Conservation (phyloP, 1,284 basidiomycete species). For the Amylostereum areolatum region DNA sequence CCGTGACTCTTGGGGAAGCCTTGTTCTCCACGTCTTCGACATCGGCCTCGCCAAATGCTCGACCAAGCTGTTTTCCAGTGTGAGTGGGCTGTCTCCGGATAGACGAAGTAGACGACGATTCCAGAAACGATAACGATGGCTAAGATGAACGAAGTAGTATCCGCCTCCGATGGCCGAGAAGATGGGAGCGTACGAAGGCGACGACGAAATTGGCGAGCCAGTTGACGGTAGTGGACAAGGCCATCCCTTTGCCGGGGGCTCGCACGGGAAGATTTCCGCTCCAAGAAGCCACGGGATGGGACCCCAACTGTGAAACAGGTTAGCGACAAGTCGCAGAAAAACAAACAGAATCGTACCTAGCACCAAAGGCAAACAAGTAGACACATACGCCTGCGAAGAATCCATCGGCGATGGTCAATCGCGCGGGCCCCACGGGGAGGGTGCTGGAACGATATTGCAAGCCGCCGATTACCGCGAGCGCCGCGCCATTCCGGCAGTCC, state of each 20-base stretch:
- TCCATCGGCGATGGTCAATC: constrained; percentile 36
- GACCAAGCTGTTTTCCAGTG: constrained; percentile 45
- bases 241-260: constrained; percentile 63
- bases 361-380: constrained; percentile 42
- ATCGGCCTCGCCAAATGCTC: constrained; percentile 36
- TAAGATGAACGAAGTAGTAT: constrained; percentile 46
- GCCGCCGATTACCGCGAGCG: constrained; percentile 37
- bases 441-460: constrained; percentile 36
- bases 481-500: constrained; percentile 36
- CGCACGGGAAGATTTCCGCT: constrained; percentile 61
- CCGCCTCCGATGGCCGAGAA: constrained; percentile 37
- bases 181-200: constrained; percentile 46
- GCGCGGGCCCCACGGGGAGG: constrained; percentile 29
- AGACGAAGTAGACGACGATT: constrained; percentile 41
- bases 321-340: neutral
- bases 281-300: constrained; percentile 58
- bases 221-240: constrained; percentile 55
- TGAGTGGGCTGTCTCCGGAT: constrained; percentile 38
- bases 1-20: no score
- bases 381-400: constrained; percentile 37
- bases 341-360: constrained; percentile 25
- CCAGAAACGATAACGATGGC: constrained; percentile 37
- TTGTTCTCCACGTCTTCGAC: no score
- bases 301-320: constrained; percentile 39
- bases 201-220: constrained; percentile 52